These are phyloP conservation scores for Tricholoma flavovirens DNA, from an alignment of 768 basidiomycete species.

Conservation along the genomic window DNA sequence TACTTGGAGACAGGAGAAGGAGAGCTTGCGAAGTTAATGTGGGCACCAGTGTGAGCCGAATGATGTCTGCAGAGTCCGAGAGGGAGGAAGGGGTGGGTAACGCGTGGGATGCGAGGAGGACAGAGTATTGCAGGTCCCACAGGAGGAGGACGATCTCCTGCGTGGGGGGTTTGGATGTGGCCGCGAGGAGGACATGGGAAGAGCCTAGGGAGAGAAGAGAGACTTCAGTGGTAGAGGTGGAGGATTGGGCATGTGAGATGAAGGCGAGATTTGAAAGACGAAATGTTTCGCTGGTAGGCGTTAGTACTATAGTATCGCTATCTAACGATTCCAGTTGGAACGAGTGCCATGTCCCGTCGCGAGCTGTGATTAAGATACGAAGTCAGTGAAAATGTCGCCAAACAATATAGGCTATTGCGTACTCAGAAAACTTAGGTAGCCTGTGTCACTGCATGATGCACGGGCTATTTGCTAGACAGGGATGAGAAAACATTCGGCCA, in stretches of 20 bases:
- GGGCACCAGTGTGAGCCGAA: conserved; percentile 26
- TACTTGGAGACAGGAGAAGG: conserved; percentile 40
- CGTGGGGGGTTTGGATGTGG: conserved; percentile 28
- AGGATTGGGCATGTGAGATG: conserved; percentile 15
- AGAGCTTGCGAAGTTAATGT: conserved; percentile 44
- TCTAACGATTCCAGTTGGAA: conserved; percentile 26
- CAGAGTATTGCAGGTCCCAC: conserved; percentile 67
- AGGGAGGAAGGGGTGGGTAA: conserved; percentile 46
- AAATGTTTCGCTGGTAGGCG: conserved; percentile 23
- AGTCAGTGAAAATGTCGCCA: background rate
- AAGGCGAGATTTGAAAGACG: conserved; percentile 27
- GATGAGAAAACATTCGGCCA: conserved; percentile 6
- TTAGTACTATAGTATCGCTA: conserved; percentile 18
- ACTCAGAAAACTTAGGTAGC: conserved; percentile 48
- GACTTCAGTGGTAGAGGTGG: conserved; percentile 17
- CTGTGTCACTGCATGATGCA: conserved; percentile 41
- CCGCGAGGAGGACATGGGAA: conserved; percentile 54
- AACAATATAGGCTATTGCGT: conserved; percentile 13
- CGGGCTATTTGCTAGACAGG: conserved; percentile 29
- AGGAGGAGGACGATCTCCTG: conserved; percentile 49
- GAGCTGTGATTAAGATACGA: conserved; percentile 25
- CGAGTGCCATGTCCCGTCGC: conserved; percentile 38
- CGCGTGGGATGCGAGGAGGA: conserved; percentile 50
- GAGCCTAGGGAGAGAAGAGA: conserved; percentile 48
- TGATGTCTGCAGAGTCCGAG: conserved; percentile 21